Evolutionary conservation across 805 yeast genomes (phyloP).

Genomic region (Barnettozyma vustinii): DNA sequence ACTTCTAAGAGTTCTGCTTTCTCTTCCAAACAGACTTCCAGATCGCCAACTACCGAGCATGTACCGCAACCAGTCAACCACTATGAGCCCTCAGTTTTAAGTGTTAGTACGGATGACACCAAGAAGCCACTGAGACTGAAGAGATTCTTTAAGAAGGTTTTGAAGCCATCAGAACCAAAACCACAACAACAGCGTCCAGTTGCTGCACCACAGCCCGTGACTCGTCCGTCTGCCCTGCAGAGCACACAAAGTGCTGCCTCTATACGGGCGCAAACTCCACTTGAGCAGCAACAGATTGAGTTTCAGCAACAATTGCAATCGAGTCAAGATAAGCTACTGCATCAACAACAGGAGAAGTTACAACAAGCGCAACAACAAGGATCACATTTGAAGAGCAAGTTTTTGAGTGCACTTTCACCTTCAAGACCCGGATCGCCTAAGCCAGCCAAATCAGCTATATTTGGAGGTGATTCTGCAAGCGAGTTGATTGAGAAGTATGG

Average conservation of each 20-base stretch:
- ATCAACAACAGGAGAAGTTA: conserved; percentile 7
- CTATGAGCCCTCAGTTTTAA: conserved; percentile 1
- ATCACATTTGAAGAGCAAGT: conserved; percentile 13
- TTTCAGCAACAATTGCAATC: conserved; percentile 10
- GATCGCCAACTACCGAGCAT: conserved; percentile 19
- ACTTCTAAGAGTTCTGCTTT: conserved; percentile 22
- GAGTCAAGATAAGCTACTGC: conserved; percentile 6
- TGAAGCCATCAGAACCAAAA: conserved; percentile 11
- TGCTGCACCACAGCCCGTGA: conserved; percentile 3
- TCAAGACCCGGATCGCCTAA: conserved; percentile 15
- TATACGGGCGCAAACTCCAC: conserved; percentile 1
- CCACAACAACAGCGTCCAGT: conserved; percentile 9
- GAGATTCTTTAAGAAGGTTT: conserved; percentile 47
- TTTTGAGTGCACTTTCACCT: conserved; percentile 20
- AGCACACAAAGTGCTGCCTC: not conserved
- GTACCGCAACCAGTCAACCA: conserved; percentile 14
- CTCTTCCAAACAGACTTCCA: conserved; percentile 18
- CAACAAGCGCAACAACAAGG: not conserved
- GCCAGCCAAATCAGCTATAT: conserved; percentile 15
- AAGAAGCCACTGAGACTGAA: conserved; percentile 31
- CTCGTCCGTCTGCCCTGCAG: not conserved
- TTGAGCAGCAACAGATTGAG: conserved; percentile 10
- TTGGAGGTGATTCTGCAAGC: conserved; percentile 34
- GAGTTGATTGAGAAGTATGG: conserved; percentile 62
- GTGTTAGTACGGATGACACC: conserved; percentile 3